Conservation (phyloP, 495 filamentous ascomycete species). For the Bryoglossum gracile region DNA sequence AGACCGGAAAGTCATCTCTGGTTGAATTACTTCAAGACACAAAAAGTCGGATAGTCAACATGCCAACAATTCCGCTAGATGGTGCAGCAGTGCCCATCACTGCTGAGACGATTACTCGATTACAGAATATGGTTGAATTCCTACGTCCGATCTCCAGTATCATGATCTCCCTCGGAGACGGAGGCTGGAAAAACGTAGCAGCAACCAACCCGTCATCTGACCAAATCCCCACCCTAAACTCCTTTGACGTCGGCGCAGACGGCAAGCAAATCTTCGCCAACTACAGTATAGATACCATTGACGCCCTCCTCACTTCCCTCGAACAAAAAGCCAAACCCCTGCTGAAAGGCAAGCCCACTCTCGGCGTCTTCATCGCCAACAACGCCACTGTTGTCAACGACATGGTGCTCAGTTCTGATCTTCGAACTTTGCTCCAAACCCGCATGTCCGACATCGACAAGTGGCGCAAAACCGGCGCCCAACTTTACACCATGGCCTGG, state of each 20-base stretch:
- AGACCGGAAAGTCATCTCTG: slow-evolving; percentile 84
- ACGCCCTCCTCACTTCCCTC: slow-evolving; percentile 53
- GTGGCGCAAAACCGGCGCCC: slow-evolving; percentile 80
- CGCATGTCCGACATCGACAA: slow-evolving; percentile 60
- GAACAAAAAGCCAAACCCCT: slow-evolving; percentile 66
- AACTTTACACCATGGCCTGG: slow-evolving; percentile 81
- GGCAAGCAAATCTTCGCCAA: slow-evolving; percentile 58
- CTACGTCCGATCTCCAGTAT: slow-evolving; percentile 81
- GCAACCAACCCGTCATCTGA: slow-evolving; percentile 46
- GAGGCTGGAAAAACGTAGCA: slow-evolving; percentile 66
- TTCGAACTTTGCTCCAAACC: slow-evolving; percentile 61
- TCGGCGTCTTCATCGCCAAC: slow-evolving; percentile 90
- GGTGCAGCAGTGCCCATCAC: slow-evolving; percentile 73
- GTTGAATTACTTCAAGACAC: slow-evolving; percentile 82
- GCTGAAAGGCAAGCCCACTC: slow-evolving; percentile 67
- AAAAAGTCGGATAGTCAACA: slow-evolving; percentile 52
- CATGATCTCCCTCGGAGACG: slow-evolving; percentile 84
- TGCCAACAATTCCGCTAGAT: slow-evolving; percentile 67
- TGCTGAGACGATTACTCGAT: slow-evolving; percentile 75
- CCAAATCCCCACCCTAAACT: slow-evolving; percentile 61
- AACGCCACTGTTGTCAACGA: slow-evolving; percentile 79
- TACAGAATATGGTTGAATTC: slow-evolving; percentile 82
- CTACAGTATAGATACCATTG: slow-evolving; percentile 30
- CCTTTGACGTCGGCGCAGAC: slow-evolving; percentile 85
- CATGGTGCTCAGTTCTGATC: slow-evolving; percentile 74